Percentiles rank a stretch among this genome's conserved stretches.
Evolutionary conservation across 2,329 filamentous ascomycete species (phyloP).

Genomic region (Biscogniauxia mediterranea): DNA sequence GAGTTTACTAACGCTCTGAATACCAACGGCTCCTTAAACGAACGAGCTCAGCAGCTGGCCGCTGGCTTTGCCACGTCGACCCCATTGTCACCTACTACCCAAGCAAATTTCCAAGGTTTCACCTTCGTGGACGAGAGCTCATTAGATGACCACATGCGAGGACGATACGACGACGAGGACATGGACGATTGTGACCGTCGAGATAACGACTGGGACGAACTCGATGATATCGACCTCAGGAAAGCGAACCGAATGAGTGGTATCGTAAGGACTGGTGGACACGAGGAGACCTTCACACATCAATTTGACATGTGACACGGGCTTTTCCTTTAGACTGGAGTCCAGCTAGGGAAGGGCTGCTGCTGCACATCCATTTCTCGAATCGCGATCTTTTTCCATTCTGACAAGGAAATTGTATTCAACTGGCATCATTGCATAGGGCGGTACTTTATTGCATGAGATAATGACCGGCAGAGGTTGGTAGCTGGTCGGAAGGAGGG

Average conservation of each 20-base stretch:
- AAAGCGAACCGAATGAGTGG: conserved; percentile 63
- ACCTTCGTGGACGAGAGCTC: conserved; percentile 98
- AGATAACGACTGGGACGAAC: conserved; percentile 59
- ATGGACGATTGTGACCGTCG: conserved; percentile 54
- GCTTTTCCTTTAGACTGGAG: conserved; percentile 11
- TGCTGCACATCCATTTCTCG: conserved; percentile 2
- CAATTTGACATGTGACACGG: conserved; percentile 59
- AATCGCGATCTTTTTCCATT: conserved; percentile 16
- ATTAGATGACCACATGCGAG: conserved; percentile 79
- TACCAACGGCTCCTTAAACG: conserved; percentile 83
- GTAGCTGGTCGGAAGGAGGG: conserved; percentile 24
- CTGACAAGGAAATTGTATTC: conserved; percentile 28
- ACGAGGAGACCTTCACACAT: conserved; percentile 60
- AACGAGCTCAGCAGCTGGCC: conserved; percentile 82
- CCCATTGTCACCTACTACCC: conserved; percentile 89
- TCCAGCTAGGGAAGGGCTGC: conserved; percentile 3
- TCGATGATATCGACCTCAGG: conserved; percentile 52
- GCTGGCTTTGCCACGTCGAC: conserved; percentile 86
- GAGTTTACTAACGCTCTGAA: conserved; percentile 96
- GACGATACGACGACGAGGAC: conserved; percentile 52
- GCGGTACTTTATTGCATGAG: conserved; percentile 35
- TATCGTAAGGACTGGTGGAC: conserved; percentile 54
- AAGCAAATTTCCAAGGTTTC: conserved; percentile 97
- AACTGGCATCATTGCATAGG: conserved; percentile 39
- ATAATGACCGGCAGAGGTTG: conserved; percentile 24